These are phyloP conservation scores for Cyclotella baltica DNA, from an alignment of 108 stramenopile genomes.

Conservation along the genomic window DNA sequence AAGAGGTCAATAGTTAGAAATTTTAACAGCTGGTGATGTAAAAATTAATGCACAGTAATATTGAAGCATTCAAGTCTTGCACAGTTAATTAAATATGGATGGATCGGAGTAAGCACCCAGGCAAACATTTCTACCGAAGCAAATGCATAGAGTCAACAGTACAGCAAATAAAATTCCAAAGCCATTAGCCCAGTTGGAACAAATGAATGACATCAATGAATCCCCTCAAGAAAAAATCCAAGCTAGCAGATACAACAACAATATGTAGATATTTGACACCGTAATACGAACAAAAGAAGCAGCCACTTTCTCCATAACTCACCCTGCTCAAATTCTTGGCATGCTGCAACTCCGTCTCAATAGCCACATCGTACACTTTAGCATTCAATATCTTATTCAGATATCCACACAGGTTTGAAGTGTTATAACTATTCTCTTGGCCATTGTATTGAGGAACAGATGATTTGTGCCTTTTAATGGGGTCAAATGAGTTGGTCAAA, in stretches of 20 bases:
- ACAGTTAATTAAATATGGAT: too few relatives aligned
- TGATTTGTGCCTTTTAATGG: neutral
- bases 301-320: constrained; percentile 18
- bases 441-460: neutral
- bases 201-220: constrained; percentile 15
- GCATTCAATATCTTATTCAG: constrained; percentile 90
- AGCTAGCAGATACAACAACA: too few relatives aligned
- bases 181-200: too few relatives aligned
- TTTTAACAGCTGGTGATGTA: too few relatives aligned
- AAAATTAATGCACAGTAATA: too few relatives aligned
- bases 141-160: too few relatives aligned
- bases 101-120: too few relatives aligned
- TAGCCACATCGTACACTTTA: constrained; percentile 94
- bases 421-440: neutral
- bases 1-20: too few relatives aligned
- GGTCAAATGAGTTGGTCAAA: neutral
- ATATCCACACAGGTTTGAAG: constrained; percentile 58
- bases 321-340: constrained; percentile 86
- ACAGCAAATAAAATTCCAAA: too few relatives aligned
- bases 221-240: neutral
- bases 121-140: too few relatives aligned
- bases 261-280: constrained; percentile 21
- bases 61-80: too few relatives aligned
- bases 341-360: constrained; percentile 94
- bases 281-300: neutral